Base-by-base conservation (phyloP, 345 rosid genomes). In the Salix brachista region DNA sequence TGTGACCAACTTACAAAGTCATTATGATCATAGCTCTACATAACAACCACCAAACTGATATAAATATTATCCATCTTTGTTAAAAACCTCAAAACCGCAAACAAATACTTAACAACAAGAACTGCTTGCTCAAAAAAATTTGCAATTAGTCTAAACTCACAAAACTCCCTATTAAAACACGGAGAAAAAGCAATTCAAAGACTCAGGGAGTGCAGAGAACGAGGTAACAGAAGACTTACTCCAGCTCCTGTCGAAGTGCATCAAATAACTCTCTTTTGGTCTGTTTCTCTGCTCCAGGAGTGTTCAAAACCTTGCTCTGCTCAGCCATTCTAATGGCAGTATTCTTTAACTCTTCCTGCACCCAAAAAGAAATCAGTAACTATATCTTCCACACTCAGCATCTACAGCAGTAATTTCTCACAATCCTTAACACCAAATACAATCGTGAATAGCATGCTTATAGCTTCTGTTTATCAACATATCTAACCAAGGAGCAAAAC, bases 281-380 rank as follows among this genome's bases (percentile, higher is more conserved):
- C 85, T 91, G 97, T 73, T 93, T 93, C 86, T 93, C 97, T 21
- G 97, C 97, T 21, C 98, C 94, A 39, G 93, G 92, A 26, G 90
- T 89, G 73, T 89, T 93, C n/a, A 93, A 88, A 74, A 93, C 97
- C 87, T 85, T 93, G 83, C 98, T 93, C 82, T 90, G 92, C 71
- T 93, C 97, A 0, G 91, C 97, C 98, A 93, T 90, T 80, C 86
- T 89, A 73, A 93, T 91, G 26, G 98, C 87, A 65, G 91, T 88
- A 67, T 79, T 90, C 89, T 91, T 93, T 69, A 91, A 78, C 83
- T 91, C 98, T 81, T 90, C 98, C 97, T 93, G 83, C 41, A 25
- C 69, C 64, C 69, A 68, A 71, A 66, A 46, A 30, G 41, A 48
- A 50, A 67, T 10, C 65, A 46, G 18, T 44, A 41, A 21, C 62